phyloP scores from a whole-genome alignment of 441 rosid genomes.

The Flueggea neowawraea region DNA sequence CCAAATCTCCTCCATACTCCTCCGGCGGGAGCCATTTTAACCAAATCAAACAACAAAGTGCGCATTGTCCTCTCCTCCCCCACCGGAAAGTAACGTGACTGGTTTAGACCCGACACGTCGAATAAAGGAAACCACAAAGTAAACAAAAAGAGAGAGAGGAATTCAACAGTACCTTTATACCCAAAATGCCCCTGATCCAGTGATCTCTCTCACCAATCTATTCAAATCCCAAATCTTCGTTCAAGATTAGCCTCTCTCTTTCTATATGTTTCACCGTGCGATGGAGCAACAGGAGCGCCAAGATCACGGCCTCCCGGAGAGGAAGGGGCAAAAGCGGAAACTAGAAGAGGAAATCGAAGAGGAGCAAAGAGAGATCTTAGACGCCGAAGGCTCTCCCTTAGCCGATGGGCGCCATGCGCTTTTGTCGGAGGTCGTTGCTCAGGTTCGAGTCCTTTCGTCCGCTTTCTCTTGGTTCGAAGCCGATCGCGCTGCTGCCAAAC shows the following conservation, averaged over 20 bases:
- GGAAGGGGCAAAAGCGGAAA: constrained; percentile 93
- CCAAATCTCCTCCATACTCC: too few species aligned
- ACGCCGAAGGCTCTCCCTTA: constrained; percentile 21
- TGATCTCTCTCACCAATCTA: constrained; percentile 19
- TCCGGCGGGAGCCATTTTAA: too few species aligned
- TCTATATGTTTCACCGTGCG: constrained; percentile 11
- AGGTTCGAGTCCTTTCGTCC: constrained; percentile 66
- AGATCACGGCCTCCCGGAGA: constrained; percentile 66
- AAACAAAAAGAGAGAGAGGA: background rate
- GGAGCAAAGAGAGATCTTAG: constrained; percentile 52
- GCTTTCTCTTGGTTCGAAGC: constrained; percentile 79
- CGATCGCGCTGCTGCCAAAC: constrained; percentile 95
- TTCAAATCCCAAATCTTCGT: constrained; percentile 28
- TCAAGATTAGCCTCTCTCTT: constrained; percentile 15
- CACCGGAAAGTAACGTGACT: too few species aligned
- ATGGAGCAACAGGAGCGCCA: constrained; percentile 62
- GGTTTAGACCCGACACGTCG: background rate
- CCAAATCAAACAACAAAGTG: too few species aligned
- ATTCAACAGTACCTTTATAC: constrained; percentile 3
- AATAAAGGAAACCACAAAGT: background rate
- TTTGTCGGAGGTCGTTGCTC: constrained; percentile 60
- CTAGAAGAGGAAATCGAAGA: constrained; percentile 71
- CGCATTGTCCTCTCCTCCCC: too few species aligned
- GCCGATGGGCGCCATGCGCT: constrained; percentile 58
- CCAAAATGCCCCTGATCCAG: constrained; percentile 43